Evolutionary conservation across 2,329 filamentous ascomycete species (phyloP), one percentile per base, ranked within the genome.

Genomic region (Xylaria sp.): DNA sequence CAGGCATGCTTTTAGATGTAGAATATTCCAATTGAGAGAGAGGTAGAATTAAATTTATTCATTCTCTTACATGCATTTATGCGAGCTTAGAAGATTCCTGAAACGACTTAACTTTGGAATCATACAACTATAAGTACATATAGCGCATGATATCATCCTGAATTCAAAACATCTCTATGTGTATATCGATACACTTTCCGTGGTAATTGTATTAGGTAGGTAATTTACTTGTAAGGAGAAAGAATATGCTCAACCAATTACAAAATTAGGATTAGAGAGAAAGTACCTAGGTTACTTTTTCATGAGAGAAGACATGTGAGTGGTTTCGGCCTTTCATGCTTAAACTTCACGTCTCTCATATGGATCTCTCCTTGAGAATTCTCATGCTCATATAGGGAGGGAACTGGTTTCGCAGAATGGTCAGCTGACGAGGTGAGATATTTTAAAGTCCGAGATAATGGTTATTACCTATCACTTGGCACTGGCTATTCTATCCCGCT

Each of bases 401-500:
- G 18, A 21, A 6, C 29, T 21, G 16, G 12, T 35, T 13, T 37
- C 23, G 16, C 12, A 16, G 2, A 23, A 58, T 27, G 18, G 35
- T 10, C 8, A 44, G 35, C 21, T n/a, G 23, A 27, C 32, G 25
- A 18, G 16, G 40, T 58, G 55, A 58, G 55, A 44, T 44, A 44
- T 58, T 58, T 58, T 13, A 10, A 42, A 1, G 29, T 35, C 32
- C 53, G n/a, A n/a, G n/a, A n/a, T n/a, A n/a, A n/a, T n/a, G n/a
- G 13, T 18, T 47, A 47, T n/a, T 54, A 54, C 35, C 35, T 57
- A 57, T 57, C 35, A 42, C 54, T 57, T 57, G 35, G 54, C 54
- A 37, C 29, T 51, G 12, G 1, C 4, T 32, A 12, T n/a, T n/a
- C 29, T 25, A 27, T 50, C 47, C 23, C 47, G 13, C 27, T 25